Evolutionary conservation across 495 filamentous ascomycete genomes (phyloP), one percentile per base, ranked within the genome.

Genomic region (Xylaria acuta): DNA sequence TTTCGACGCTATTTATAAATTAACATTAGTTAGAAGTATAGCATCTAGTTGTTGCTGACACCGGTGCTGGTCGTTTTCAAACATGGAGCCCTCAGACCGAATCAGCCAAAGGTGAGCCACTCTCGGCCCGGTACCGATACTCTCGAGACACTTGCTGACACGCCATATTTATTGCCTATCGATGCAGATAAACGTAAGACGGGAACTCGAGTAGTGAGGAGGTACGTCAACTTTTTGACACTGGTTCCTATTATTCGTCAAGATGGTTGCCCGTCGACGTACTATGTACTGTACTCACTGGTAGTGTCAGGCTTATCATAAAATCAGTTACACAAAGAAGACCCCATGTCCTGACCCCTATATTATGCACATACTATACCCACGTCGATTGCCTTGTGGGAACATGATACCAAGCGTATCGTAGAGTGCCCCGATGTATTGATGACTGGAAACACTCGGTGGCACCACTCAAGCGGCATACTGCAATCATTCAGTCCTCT

Each of bases 51-150:
- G 18, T 49, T 54, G 25, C 11, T 16, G 22, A 5, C 51, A 30
- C 12, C 3, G 12, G 16, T 59, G 30, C 7, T 11, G 59, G 36
- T 41, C 12, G 36, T 32, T 27, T 63, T 32, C n/a, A 25, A 25
- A 18, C 59, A 27, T 14, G 36, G 6, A 25, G 36, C 59, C 34
- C 20, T 5, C 36, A 2, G 27, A 40, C 38, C 38, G 22, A 14
- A 40, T 4, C 59, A 43, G n/a, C 34, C 59, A 20, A 38, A 63
- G 43, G 36, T 41, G n/a, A 60, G 56, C 36, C 56, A 59, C 54
- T 30, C 34, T 20, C 54, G 54, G 54, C 4, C 51, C 54, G 32
- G 11, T 38, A 38, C 20, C 59, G 59, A 41, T 43, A 11, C 22
- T 43, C 3, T 16, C 5, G 36, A 63, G 22, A 41, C 36, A 59